These are phyloP conservation scores for Fomes fomentarius DNA, from an alignment of 1,284 basidiomycete species.

Conservation along the genomic window DNA sequence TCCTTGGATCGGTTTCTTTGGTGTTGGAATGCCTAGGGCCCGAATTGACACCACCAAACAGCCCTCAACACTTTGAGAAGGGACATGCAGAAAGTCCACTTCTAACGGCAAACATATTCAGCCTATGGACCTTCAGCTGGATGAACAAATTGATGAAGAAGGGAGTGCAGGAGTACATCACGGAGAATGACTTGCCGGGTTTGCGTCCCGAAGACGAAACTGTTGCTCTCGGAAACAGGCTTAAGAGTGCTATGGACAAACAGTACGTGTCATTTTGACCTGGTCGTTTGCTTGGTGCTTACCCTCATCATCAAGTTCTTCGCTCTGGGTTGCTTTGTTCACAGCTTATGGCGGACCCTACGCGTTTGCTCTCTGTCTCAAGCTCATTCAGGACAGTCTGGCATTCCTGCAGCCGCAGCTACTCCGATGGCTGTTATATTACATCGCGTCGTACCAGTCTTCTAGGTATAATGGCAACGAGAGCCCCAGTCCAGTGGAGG, in stretches of 20 bases:
- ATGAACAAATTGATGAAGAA: conserved; percentile 79
- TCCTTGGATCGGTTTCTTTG: conserved; percentile 62
- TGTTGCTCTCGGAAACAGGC: conserved; percentile 64
- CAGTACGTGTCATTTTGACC: conserved; percentile 44
- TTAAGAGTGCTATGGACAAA: conserved; percentile 65
- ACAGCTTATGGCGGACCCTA: conserved; percentile 83
- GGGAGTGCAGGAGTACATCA: conserved; percentile 64
- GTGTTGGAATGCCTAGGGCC: conserved; percentile 75
- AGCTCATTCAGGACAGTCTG: conserved; percentile 79
- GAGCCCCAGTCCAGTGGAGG: conserved; percentile 49
- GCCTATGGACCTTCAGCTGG: conserved; percentile 78
- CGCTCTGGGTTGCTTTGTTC: conserved; percentile 75
- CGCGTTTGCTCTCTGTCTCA: conserved; percentile 66
- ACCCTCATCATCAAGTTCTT: conserved; percentile 38
- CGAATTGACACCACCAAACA: conserved; percentile 48
- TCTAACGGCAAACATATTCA: conserved; percentile 84
- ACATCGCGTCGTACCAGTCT: conserved; percentile 77
- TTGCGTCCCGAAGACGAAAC: conserved; percentile 75
- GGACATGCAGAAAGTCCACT: conserved; percentile 71
- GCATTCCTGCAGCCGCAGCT: conserved; percentile 91
- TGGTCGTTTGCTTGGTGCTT: background rate
- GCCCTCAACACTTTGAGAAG: conserved; percentile 39
- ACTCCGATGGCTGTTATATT: conserved; percentile 79
- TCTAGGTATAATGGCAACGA: conserved; percentile 38
- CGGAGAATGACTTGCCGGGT: conserved; percentile 77